Base-by-base conservation (phyloP, 2,329 filamentous ascomycete genomes). In the Leptographium lundbergii region DNA sequence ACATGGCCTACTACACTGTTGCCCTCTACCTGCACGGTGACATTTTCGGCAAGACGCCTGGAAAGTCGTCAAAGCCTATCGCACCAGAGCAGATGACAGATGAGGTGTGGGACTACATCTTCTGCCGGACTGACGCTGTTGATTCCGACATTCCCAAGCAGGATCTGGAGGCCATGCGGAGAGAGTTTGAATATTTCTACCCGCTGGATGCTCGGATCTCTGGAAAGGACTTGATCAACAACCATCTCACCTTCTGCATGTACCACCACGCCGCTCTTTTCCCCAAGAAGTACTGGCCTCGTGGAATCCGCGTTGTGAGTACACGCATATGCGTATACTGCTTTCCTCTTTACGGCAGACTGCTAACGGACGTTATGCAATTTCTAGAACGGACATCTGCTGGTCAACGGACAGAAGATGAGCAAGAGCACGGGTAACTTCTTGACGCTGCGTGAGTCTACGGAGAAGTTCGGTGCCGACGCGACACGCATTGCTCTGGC, bases 391-490 rank as follows among this genome's bases (percentile, higher is more conserved):
- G 94, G 94, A 1, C 92, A 97, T 74, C 75, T 97, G 67, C 84
- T 95, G 72, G 79, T 99, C 64, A 99, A 99, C 71, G 92, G 92
- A 56, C 89, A 96, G 71, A 99, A 99, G 81, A 99, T 99, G 94
- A 88, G 85, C 71, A 99, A 99, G 78, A 92, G 87, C 58, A 96
- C 91, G 0, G 94, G 94, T 63, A 99, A 97, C 76, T 99, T 99
- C 78, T 80, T 99, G 71, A 97, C 94, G 13, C 78, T 97, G 57
- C 81, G 85, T 58, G 89, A 96, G 63, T 81, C 91, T 34, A 87
- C 92, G 17, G 81, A 85, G 66, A 99, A 99, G 72, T 99, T 94
- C 67, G 94, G 94, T 68, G 92, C 94, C 10, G 94, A 97, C 71
- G 94, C 94, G 4, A 68, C 69, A n/a, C 84, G 92, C 69, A 88